Conservation (phyloP, 1,284 basidiomycete species). For the Neolentinus lepideus region DNA sequence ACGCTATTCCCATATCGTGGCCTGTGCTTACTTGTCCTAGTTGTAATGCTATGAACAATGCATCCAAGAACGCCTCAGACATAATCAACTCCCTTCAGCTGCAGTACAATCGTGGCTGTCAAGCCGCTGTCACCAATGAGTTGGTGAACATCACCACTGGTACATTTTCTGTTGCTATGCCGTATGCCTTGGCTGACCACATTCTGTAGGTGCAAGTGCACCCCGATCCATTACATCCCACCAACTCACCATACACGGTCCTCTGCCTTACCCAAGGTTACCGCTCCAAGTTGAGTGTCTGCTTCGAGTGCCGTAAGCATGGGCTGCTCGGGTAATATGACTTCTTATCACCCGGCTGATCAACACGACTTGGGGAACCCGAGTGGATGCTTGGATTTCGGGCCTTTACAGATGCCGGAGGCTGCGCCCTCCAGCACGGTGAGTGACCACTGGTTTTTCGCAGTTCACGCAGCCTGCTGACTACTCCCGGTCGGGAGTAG, state of each 20-base stretch:
- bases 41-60: conserved; percentile 99
- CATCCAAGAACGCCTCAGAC: conserved; percentile 95
- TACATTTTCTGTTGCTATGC: conserved; percentile 24
- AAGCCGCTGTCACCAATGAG: conserved; percentile 96
- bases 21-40: conserved; percentile 25
- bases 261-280: too few relatives aligned
- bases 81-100: conserved; percentile 84
- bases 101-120: conserved; percentile 98
- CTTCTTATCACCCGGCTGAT: too few relatives aligned
- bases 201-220: conserved; percentile 1
- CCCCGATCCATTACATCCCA: too few relatives aligned
- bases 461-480: not conserved
- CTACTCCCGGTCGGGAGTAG: not conserved
- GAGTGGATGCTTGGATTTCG: not conserved
- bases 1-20: not conserved
- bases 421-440: conserved; percentile 3
- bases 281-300: too few relatives aligned
- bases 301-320: too few relatives aligned
- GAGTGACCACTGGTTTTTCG: conserved; percentile 6
- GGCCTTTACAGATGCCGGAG: conserved; percentile 1
- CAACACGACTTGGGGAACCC: too few relatives aligned
- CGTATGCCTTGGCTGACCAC: not conserved
- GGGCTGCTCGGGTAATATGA: too few relatives aligned
- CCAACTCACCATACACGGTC: too few relatives aligned
- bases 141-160: conserved; percentile 93